Conservation (phyloP, 1,284 basidiomycete species). For the Calocybe gambosa region DNA sequence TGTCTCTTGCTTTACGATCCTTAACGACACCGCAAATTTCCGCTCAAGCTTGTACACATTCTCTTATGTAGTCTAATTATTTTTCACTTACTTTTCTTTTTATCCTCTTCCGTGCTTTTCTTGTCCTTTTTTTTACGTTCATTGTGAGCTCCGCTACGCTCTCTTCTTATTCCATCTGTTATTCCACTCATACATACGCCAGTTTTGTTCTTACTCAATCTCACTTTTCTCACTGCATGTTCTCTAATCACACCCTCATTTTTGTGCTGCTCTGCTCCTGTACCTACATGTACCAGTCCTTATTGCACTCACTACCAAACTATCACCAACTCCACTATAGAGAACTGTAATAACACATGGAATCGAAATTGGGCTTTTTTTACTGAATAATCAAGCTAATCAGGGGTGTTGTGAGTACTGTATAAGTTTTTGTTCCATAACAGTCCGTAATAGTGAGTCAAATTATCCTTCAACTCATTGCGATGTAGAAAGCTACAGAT, state of each 20-base stretch:
- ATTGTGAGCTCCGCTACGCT: background rate
- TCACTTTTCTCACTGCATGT: background rate
- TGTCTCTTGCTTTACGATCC: constrained; percentile 1
- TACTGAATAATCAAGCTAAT: too few species aligned
- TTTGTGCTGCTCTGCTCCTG: background rate
- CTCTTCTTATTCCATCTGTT: constrained; percentile 14
- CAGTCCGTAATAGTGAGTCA: too few species aligned
- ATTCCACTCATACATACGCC: constrained; percentile 6
- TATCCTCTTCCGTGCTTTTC: constrained; percentile 5
- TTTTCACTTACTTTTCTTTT: constrained; percentile 10
- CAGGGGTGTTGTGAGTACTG: too few species aligned
- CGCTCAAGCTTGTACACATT: constrained; percentile 1
- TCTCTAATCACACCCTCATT: background rate
- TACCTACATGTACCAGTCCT: constrained; percentile 1
- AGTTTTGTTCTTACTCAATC: constrained; percentile 3
- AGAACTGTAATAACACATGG: constrained; percentile 5
- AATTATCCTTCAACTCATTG: background rate
- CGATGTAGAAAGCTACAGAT: constrained; percentile 20
- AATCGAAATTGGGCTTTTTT: background rate
- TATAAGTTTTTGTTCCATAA: too few species aligned
- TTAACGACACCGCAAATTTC: constrained; percentile 1
- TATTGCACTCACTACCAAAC: background rate
- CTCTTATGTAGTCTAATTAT: constrained; percentile 13
- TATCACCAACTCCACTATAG: background rate
- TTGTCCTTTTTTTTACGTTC: too few species aligned